Conservation (phyloP, 768 basidiomycete genomes). For the Pulveroboletus sp. region DNA sequence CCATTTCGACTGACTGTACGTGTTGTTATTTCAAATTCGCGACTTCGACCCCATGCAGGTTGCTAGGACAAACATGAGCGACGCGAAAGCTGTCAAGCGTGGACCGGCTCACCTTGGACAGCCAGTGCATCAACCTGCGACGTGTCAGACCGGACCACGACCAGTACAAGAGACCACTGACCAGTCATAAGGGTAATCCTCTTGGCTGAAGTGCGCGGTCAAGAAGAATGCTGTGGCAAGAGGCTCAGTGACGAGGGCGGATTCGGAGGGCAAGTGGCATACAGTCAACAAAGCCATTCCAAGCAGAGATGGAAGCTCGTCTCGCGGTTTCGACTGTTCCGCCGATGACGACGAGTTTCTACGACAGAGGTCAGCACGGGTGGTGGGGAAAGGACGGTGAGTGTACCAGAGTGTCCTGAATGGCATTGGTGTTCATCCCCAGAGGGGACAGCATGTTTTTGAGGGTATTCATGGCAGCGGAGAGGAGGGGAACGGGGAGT, state of each 20-base stretch:
- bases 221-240: constrained; percentile 70
- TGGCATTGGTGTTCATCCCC: constrained; percentile 61
- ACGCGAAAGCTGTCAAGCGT: constrained; percentile 1
- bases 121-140: constrained; percentile 83
- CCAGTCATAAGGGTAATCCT: constrained; percentile 89
- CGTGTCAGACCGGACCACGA: constrained; percentile 3
- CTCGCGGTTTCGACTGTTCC: constrained; percentile 87
- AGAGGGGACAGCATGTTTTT: constrained; percentile 72
- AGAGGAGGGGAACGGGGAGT: constrained; percentile 34
- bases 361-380: neutral
- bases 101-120: constrained; percentile 58
- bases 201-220: constrained; percentile 85
- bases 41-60: constrained; percentile 86
- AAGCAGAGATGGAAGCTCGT: constrained; percentile 76
- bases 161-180: constrained; percentile 26
- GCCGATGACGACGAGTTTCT: constrained; percentile 91
- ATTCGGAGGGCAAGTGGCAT: neutral
- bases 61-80: constrained; percentile 49
- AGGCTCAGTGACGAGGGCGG: constrained; percentile 6
- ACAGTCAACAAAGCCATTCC: constrained; percentile 92
- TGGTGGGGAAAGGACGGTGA: neutral
- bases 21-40: constrained; percentile 89
- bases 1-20: constrained; percentile 65
- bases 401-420: constrained; percentile 77
- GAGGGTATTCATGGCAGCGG: constrained; percentile 61